These are phyloP conservation scores for Exophiala calicioides DNA, from an alignment of 2,329 filamentous ascomycete genomes.

Conservation along the genomic window DNA sequence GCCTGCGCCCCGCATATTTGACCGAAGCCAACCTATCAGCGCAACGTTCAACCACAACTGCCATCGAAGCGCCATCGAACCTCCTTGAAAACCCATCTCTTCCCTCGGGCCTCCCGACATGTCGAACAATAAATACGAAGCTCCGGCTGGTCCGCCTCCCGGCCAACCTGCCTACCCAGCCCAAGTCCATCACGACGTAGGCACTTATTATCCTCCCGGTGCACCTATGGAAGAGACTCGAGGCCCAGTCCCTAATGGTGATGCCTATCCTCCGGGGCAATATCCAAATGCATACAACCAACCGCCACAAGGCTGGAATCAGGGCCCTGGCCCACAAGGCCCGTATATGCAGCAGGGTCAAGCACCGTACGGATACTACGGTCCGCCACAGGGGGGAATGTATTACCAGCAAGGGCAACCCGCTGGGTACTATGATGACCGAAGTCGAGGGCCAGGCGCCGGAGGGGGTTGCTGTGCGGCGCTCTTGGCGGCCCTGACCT, in stretches of 20 bases:
- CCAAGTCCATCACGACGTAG: slow-evolving; percentile 29
- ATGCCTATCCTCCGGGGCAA: slow-evolving; percentile 23
- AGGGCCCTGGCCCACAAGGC: slow-evolving; percentile 14
- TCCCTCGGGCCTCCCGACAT: slow-evolving; percentile 1
- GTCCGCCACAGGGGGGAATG: slow-evolving; percentile 31
- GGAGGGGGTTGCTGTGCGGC: slow-evolving; percentile 46
- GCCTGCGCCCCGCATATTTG: too few relatives aligned
- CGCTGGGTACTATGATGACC: slow-evolving; percentile 38
- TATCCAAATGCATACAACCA: slow-evolving; percentile 21
- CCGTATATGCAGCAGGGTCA: slow-evolving; percentile 15
- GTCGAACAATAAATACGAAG: slow-evolving; percentile 23
- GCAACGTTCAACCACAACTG: not conserved
- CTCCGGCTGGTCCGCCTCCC: slow-evolving; percentile 24
- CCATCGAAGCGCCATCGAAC: not conserved
- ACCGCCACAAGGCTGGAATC: slow-evolving; percentile 24
- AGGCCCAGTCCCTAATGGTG: slow-evolving; percentile 12
- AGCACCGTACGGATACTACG: slow-evolving; percentile 23
- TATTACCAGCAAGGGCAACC: slow-evolving; percentile 36
- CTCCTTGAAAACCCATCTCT: not conserved
- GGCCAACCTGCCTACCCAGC: slow-evolving; percentile 9
- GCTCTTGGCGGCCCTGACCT: slow-evolving; percentile 48
- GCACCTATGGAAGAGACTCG: slow-evolving; percentile 11
- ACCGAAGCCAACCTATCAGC: too few relatives aligned
- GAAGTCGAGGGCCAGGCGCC: slow-evolving; percentile 36
- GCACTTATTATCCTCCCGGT: slow-evolving; percentile 27